Evolutionary conservation across 1,284 basidiomycete genomes (phyloP), one percentile per base, ranked within the genome.

Genomic region (Peniophora sp.): DNA sequence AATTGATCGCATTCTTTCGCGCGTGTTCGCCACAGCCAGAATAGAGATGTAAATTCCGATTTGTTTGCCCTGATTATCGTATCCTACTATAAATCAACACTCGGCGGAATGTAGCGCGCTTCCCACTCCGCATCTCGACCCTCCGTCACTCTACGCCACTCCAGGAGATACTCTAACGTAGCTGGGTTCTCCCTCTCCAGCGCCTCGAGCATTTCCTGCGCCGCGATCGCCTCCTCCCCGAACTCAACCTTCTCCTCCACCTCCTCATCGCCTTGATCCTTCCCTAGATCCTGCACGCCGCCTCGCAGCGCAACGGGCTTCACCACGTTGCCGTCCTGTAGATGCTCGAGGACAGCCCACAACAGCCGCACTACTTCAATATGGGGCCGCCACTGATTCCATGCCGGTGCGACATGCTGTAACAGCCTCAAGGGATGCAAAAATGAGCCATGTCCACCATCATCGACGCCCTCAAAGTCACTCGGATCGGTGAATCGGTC

Each of bases 331-430:
- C 85, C 85, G n/a, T 69, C 62, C 54, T 69, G 66, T 34, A 89
- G 69, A 43, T 72, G 71, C 14, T 63, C 59, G 20, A 82, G 58
- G 5, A 72, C 75, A 2, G 65, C 59, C 25, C 71, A 61, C 41
- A 89, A 63, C 12, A 78, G 58, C 3, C 67, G 61, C 24, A 85
- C 61, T 6, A 78, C 72, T 34, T 68, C 68, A 20, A 57, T 61
- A 59, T 86, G 83, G n/a, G 82, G 78, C 47, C 70, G 70, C 86
- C 85, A 89, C 44, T 70, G 61, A 52, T 79, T 75, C 79, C 82
- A 85, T 17, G 74, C 65, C 3, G 83, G 83, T 2, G 81, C 75
- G 51, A 84, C 70, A 53, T 79, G 75, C 55, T 82, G 76, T 9
- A 88, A 69, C 19, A 83, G 62, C 54, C 81, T 72, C 36, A 90